Base-by-base conservation (phyloP, 2,329 filamentous ascomycete genomes). In the Diaporthe longicolla region DNA sequence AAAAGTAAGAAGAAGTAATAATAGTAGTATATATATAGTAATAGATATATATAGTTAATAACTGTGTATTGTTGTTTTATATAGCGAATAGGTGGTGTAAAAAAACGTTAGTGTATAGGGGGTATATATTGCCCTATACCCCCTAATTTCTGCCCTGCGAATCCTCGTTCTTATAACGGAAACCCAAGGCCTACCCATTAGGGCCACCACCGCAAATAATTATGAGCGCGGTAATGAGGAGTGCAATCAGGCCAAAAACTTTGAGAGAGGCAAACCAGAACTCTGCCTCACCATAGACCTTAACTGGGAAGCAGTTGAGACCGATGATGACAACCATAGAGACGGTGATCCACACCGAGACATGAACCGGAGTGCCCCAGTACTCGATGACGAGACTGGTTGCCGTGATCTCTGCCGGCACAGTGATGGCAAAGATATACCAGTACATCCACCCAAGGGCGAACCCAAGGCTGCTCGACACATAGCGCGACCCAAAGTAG, bases 401-500 rank as follows among this genome's bases (percentile, higher is more conserved):
- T 2, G 78, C 78, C 7, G 75, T 75, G 45, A 77, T 75, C n/a
- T 79, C 78, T 57, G 76, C 80, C 0, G 82, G 79, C 6, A 82
- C 80, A 26, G 83, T 71, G 17, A 87, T 85, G 10, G 81, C 83
- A 21, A 84, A 77, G 0, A 81, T 82, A 78, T 82, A 83, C 73
- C 78, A 80, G 76, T 84, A 84, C 0, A 85, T 79, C 83, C 83
- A 86, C 4, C 85, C 85, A 76, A 86, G 80, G 11, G 84, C 82
- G 72, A 87, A 87, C 2, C 85, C 85, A 48, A 87, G 76, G 48
- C 80, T 82, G 26, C 81, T 80, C 29, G 84, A 84, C 24, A 87
- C 83, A 76, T 86, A 86, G 50, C 85, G 84, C 37, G 83, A 81
- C 73, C 82, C 82, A 80, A 88, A 87, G 78, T 87, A 79, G 74